These are phyloP conservation scores for Lentinula boryana DNA, from an alignment of 768 basidiomycete species.

Conservation along the genomic window DNA sequence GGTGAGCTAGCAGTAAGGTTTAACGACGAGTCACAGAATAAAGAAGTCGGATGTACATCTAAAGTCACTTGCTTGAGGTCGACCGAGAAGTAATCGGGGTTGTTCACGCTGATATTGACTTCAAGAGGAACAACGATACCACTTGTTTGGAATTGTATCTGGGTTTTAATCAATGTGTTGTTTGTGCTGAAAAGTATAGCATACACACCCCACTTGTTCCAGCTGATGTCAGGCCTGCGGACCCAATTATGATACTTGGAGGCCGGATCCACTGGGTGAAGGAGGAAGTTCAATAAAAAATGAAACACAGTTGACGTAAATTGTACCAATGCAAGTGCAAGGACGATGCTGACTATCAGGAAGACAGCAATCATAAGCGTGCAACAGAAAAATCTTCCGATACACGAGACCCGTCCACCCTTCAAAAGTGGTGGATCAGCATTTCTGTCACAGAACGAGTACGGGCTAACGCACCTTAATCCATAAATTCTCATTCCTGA, in stretches of 20 bases:
- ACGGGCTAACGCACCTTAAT: slow-evolving; percentile 38
- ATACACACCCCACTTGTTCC: slow-evolving; percentile 40
- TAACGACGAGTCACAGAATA: neutral
- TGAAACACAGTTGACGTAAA: neutral
- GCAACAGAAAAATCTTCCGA: slow-evolving; percentile 73
- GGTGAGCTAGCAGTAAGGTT: slow-evolving; percentile 38
- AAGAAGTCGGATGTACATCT: slow-evolving; percentile 30
- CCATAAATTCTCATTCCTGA: slow-evolving; percentile 59
- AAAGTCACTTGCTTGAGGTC: slow-evolving; percentile 60
- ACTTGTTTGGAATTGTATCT: slow-evolving; percentile 29
- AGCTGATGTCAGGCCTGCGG: slow-evolving; percentile 31
- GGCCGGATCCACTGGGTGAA: slow-evolving; percentile 66
- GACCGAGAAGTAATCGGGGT: slow-evolving; percentile 78
- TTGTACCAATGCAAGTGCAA: slow-evolving; percentile 64
- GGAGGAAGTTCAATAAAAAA: neutral
- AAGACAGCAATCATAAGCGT: slow-evolving; percentile 61
- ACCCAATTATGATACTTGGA: slow-evolving; percentile 57
- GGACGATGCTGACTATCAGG: slow-evolving; percentile 57
- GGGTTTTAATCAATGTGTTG: neutral
- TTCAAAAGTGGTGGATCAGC: slow-evolving; percentile 14
- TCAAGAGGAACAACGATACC: slow-evolving; percentile 54
- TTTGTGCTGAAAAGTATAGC: neutral
- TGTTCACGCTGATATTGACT: slow-evolving; percentile 71
- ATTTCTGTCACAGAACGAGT: neutral
- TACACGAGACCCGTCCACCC: slow-evolving; percentile 57